These are phyloP conservation scores for Talaromyces sp. DNA, from an alignment of 2,329 filamentous ascomycete genomes.

Conservation along the genomic window DNA sequence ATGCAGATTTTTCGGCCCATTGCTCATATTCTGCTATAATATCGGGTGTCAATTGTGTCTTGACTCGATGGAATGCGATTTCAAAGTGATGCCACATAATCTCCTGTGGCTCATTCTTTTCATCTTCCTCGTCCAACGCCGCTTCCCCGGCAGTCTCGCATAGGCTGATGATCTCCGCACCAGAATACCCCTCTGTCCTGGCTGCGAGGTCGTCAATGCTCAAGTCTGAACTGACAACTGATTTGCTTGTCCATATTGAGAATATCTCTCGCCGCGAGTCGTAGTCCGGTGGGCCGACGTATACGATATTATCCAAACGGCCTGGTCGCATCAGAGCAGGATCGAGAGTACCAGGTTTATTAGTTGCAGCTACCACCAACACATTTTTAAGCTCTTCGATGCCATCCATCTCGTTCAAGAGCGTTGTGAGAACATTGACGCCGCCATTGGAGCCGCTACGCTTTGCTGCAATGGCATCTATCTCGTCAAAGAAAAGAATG, in stretches of 20 bases:
- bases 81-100: conserved; percentile 43
- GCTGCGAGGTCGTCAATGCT: conserved; percentile 59
- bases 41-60: conserved; percentile 55
- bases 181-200: conserved; percentile 71
- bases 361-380: conserved; percentile 84
- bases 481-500: conserved; percentile 96
- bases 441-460: conserved; percentile 48
- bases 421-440: conserved; percentile 79
- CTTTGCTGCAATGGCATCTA: conserved; percentile 72
- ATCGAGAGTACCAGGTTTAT: conserved; percentile 80
- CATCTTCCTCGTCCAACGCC: conserved; percentile 49
- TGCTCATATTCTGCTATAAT: conserved; percentile 56
- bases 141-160: conserved; percentile 49
- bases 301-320: conserved; percentile 77
- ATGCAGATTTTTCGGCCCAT: conserved; percentile 40
- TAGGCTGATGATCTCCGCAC: conserved; percentile 70
- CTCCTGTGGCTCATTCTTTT: conserved; percentile 32
- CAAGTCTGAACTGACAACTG: conserved; percentile 59
- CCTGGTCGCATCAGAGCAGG: conserved; percentile 80
- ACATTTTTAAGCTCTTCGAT: conserved; percentile 81
- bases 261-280: conserved; percentile 73
- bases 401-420: conserved; percentile 93
- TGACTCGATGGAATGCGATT: conserved; percentile 42
- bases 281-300: conserved; percentile 74
- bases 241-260: conserved; percentile 57